Evolutionary conservation across 1,139 yeast genomes (phyloP).

Genomic region (Geotrichum australiense): DNA sequence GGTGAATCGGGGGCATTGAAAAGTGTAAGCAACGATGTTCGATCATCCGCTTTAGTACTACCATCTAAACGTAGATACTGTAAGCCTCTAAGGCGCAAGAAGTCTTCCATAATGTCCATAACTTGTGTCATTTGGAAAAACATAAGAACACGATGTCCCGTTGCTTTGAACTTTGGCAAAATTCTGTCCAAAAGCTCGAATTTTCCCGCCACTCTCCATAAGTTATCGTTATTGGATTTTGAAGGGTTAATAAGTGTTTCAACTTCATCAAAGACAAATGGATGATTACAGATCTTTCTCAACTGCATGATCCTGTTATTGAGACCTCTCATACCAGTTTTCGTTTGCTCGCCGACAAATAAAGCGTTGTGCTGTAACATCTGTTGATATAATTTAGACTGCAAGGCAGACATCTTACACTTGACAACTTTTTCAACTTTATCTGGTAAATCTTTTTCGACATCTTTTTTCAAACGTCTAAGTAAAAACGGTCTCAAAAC

Average conservation of each 20-base stretch:
- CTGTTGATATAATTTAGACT: constrained; percentile 74
- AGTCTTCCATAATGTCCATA: constrained; percentile 98
- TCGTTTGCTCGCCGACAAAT: constrained; percentile 60
- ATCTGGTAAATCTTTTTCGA: constrained; percentile 92
- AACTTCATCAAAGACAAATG: constrained; percentile 95
- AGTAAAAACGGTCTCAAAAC: constrained; percentile 90
- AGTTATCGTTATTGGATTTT: constrained; percentile 49
- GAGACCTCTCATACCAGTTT: constrained; percentile 78
- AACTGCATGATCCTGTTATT: constrained; percentile 95
- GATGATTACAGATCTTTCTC: constrained; percentile 94
- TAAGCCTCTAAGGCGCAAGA: constrained; percentile 63
- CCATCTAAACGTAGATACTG: constrained; percentile 86
- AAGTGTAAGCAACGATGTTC: constrained; percentile 71
- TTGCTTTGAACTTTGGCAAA: constrained; percentile 74
- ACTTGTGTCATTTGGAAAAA: constrained; percentile 98
- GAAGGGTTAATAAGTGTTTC: constrained; percentile 78
- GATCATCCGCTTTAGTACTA: constrained; percentile 89
- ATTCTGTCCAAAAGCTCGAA: constrained; percentile 86
- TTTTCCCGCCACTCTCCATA: constrained; percentile 90
- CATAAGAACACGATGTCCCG: constrained; percentile 86
- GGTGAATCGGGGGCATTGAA: constrained; percentile 87
- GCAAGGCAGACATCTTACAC: constrained; percentile 88
- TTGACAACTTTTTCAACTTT: constrained; percentile 92
- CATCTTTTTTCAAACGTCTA: constrained; percentile 94
- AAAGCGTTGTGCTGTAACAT: constrained; percentile 86